phyloP scores from a whole-genome alignment of 768 basidiomycete genomes.

The Auriscalpium vulgare region DNA sequence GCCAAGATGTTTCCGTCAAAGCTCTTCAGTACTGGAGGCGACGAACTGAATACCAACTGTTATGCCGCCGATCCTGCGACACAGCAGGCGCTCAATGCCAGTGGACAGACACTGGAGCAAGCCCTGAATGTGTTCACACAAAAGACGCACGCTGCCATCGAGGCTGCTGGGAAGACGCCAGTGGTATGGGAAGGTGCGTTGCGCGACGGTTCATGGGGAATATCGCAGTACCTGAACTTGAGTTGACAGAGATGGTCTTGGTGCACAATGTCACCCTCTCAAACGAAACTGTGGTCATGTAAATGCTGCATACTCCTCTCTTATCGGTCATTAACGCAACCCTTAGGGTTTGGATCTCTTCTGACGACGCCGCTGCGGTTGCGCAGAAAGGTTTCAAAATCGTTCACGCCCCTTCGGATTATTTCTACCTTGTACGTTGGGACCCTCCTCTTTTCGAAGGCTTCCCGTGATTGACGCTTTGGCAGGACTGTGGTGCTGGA shows the following conservation, averaged over 20 bases:
- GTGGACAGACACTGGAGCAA: constrained; percentile 30
- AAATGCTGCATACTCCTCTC: not conserved
- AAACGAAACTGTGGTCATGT: constrained; percentile 23
- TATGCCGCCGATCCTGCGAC: constrained; percentile 32
- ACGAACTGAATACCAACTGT: constrained; percentile 36
- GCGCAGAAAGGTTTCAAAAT: constrained; percentile 52
- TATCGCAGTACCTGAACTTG: too few relatives aligned
- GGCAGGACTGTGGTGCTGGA: not conserved
- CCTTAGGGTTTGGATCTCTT: constrained; percentile 64
- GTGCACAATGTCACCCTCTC: constrained; percentile 26
- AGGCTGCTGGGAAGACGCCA: constrained; percentile 35
- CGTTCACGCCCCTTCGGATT: constrained; percentile 65
- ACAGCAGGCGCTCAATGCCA: constrained; percentile 22
- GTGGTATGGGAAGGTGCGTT: constrained; percentile 37
- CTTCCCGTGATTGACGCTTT: not conserved
- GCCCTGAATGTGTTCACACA: constrained; percentile 32
- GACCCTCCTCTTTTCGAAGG: not conserved
- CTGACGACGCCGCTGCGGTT: constrained; percentile 49
- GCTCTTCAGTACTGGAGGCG: constrained; percentile 63
- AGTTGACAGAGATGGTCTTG: constrained; percentile 26
- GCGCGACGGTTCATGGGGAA: too few relatives aligned
- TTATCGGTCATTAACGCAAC: constrained; percentile 60
- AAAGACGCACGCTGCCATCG: constrained; percentile 26
- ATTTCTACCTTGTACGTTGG: constrained; percentile 58
- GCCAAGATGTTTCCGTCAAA: constrained; percentile 44